Percentiles rank a stretch among this genome's conserved stretches.
Evolutionary conservation across 202 grass and related monocot species (phyloP).

Genomic region (Cymbopogon flexuosus): DNA sequence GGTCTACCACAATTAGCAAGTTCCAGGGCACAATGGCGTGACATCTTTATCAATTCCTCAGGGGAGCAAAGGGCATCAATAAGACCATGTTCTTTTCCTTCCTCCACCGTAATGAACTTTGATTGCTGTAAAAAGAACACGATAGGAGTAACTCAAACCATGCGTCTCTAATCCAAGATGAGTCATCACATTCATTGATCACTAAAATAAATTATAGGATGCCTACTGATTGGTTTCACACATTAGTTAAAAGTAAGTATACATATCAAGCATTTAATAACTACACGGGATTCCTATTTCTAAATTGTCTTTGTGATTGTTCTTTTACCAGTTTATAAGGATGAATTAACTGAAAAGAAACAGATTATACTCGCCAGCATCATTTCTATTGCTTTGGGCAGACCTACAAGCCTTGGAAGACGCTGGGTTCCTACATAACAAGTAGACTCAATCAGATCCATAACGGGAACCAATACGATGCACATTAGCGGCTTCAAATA

Average conservation of each 20-base stretch:
- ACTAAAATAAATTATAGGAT: not conserved
- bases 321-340: not conserved
- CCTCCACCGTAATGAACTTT: conserved; percentile 63
- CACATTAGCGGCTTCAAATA: no score
- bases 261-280: not conserved
- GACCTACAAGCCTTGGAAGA: conserved; percentile 84
- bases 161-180: not conserved
- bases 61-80: conserved; percentile 65
- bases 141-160: not conserved
- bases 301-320: not conserved
- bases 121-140: conserved; percentile 52
- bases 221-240: not conserved
- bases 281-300: not conserved
- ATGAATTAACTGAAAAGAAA: conserved; percentile 6
- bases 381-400: conserved; percentile 89
- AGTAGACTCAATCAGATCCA: conserved; percentile 14
- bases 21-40: conserved; percentile 75
- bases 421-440: conserved; percentile 70
- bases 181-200: not conserved
- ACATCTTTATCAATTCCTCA: conserved; percentile 66
- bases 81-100: conserved; percentile 76
- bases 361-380: conserved; percentile 56
- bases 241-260: not conserved
- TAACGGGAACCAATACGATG: conserved; percentile 6
- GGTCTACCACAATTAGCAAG: conserved; percentile 65